phyloP scores from a whole-genome alignment of 2,329 filamentous ascomycete species.

The Fusarium nurragi region DNA sequence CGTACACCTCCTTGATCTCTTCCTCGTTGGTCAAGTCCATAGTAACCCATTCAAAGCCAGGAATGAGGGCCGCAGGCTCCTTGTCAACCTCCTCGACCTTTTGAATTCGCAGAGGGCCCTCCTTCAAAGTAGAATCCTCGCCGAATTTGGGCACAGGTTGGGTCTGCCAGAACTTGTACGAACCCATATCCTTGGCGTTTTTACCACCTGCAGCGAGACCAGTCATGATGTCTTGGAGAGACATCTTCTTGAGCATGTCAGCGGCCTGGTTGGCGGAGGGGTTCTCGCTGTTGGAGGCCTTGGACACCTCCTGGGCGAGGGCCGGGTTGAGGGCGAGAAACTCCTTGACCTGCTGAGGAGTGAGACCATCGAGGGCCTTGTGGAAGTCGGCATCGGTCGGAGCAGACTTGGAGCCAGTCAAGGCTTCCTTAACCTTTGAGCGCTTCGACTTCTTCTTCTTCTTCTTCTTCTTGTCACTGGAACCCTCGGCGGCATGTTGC shows the following conservation, averaged over 20 bases:
- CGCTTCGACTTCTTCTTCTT: slow-evolving; percentile 75
- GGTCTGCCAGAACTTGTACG: slow-evolving; percentile 98
- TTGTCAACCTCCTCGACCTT: slow-evolving; percentile 81
- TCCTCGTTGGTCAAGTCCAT: slow-evolving; percentile 83
- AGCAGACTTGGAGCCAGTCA: slow-evolving; percentile 49
- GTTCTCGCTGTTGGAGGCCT: slow-evolving; percentile 50
- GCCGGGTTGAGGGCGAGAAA: slow-evolving; percentile 78
- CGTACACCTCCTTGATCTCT: slow-evolving; percentile 89
- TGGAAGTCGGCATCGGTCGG: slow-evolving; percentile 54
- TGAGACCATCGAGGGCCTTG: slow-evolving; percentile 63
- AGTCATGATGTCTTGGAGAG: slow-evolving; percentile 76
- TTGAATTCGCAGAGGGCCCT: slow-evolving; percentile 86
- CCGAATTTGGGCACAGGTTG: slow-evolving; percentile 92
- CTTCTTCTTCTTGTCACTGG: slow-evolving; percentile 56
- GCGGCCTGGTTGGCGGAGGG: slow-evolving; percentile 56
- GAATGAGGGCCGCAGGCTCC: slow-evolving; percentile 77
- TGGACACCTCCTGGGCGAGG: slow-evolving; percentile 67
- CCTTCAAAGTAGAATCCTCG: slow-evolving; percentile 65
- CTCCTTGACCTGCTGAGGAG: slow-evolving; percentile 67
- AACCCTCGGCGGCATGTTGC: slow-evolving; percentile 51
- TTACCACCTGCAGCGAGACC: slow-evolving; percentile 80
- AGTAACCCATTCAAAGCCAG: slow-evolving; percentile 93
- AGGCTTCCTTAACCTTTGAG: slow-evolving; percentile 65
- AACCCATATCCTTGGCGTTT: slow-evolving; percentile 95
- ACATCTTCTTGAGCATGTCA: slow-evolving; percentile 69